A percentile compares a stretch with the other conserved stretches of the same genome.
phyloP scores from a whole-genome alignment of 2,329 filamentous ascomycete genomes.

The Monosporascus sp. region DNA sequence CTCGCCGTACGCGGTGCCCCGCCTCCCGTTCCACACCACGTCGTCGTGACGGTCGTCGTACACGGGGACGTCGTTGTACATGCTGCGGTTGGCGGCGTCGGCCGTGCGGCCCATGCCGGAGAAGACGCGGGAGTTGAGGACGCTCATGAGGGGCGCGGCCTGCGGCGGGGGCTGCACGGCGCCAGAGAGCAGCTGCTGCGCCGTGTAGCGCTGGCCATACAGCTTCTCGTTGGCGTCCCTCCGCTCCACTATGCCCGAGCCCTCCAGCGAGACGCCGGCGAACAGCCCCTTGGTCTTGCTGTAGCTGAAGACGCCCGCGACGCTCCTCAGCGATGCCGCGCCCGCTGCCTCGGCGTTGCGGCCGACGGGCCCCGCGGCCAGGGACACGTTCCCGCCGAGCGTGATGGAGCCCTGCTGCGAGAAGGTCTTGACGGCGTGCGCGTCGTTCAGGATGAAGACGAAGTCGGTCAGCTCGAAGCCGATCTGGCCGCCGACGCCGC shows the following conservation, averaged over 20 bases:
- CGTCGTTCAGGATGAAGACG: constrained; percentile 96
- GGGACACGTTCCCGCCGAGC: constrained; percentile 90
- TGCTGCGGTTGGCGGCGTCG: constrained; percentile 47
- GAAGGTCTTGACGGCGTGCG: constrained; percentile 84
- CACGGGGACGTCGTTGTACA: constrained; percentile 92
- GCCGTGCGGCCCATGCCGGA: constrained; percentile 50
- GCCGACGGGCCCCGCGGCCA: constrained; percentile 89
- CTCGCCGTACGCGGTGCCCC: constrained; percentile 57
- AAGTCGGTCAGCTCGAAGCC: constrained; percentile 89
- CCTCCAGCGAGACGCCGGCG: constrained; percentile 90
- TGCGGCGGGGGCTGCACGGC: constrained; percentile 71
- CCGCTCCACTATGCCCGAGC: constrained; percentile 86
- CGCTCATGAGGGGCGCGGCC: constrained; percentile 75
- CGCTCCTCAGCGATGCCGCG: constrained; percentile 81
- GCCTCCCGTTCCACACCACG: constrained; percentile 74
- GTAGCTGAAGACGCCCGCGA: constrained; percentile 93
- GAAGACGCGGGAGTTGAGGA: constrained; percentile 83
- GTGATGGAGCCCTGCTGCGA: constrained; percentile 88
- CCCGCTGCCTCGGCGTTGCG: constrained; percentile 95
- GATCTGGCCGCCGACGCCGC: constrained; percentile 80
- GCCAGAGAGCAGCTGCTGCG: constrained; percentile 75
- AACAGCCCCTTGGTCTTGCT: constrained; percentile 97
- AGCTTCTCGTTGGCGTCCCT: constrained; percentile 96
- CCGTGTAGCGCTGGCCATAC: constrained; percentile 78
- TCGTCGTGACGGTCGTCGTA: constrained; percentile 82